Conservation (phyloP, 805 yeast genomes). For the Kodamaea leandrae region DNA sequence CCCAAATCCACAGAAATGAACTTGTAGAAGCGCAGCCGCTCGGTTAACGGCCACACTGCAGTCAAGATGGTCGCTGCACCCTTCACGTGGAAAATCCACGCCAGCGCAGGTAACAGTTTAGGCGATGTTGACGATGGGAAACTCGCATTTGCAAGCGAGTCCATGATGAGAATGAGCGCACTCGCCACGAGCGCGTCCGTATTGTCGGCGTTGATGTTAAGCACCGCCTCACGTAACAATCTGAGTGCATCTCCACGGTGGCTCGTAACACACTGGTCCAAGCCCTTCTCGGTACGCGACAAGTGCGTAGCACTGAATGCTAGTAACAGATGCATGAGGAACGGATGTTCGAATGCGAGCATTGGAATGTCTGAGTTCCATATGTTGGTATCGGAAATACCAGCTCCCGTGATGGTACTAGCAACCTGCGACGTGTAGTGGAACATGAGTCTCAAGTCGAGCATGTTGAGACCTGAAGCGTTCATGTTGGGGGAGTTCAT, state of each 20-base stretch:
- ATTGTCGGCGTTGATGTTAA: slow-evolving; percentile 77
- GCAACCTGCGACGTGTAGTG: slow-evolving; percentile 85
- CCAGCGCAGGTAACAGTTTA: slow-evolving; percentile 80
- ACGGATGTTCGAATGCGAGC: slow-evolving; percentile 84
- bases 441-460: slow-evolving; percentile 79
- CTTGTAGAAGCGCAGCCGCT: slow-evolving; percentile 41
- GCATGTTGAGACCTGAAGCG: slow-evolving; percentile 47
- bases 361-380: slow-evolving; percentile 89
- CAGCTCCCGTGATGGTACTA: slow-evolving; percentile 85
- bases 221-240: slow-evolving; percentile 78
- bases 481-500: slow-evolving; percentile 11
- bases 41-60: slow-evolving; percentile 88
- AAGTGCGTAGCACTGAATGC: slow-evolving; percentile 93
- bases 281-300: slow-evolving; percentile 69
- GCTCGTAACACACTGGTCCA: slow-evolving; percentile 76
- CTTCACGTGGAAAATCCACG: slow-evolving; percentile 96
- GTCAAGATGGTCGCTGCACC: slow-evolving; percentile 95
- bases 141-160: slow-evolving; percentile 87
- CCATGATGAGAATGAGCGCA: slow-evolving; percentile 86
- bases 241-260: slow-evolving; percentile 87
- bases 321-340: slow-evolving; percentile 85
- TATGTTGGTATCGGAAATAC: slow-evolving; percentile 78
- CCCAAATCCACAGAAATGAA: slow-evolving; percentile 77
- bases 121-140: slow-evolving; percentile 47
- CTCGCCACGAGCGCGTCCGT: slow-evolving; percentile 93